Conservation (phyloP, 2,329 filamentous ascomycete species). For the Shiraia sp. region DNA sequence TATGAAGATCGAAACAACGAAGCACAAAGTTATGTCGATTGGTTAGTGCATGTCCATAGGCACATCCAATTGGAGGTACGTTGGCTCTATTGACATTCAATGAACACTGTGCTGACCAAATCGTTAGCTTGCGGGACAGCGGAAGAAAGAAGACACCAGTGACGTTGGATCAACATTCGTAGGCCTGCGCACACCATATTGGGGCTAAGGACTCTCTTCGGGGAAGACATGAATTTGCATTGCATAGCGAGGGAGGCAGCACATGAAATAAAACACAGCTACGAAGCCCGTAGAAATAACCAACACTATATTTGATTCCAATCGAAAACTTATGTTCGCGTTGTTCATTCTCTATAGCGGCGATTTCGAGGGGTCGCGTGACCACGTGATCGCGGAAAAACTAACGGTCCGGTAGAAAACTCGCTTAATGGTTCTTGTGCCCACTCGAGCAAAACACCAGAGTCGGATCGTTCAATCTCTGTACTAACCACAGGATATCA, state of each 20-base stretch:
- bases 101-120: slow-evolving; percentile 12
- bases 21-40: slow-evolving; percentile 97
- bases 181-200: slow-evolving; percentile 46
- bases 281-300: slow-evolving; percentile 9
- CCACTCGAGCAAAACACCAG: slow-evolving; percentile 12
- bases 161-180: slow-evolving; percentile 42
- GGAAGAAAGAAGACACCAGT: slow-evolving; percentile 67
- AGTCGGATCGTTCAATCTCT: slow-evolving; percentile 11
- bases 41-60: slow-evolving; percentile 93
- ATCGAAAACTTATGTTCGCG: slow-evolving; percentile 1
- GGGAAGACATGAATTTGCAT: slow-evolving; percentile 15
- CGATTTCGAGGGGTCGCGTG: too few relatives aligned
- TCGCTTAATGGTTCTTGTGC: slow-evolving; percentile 19
- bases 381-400: slow-evolving; percentile 11
- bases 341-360: not conserved
- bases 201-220: slow-evolving; percentile 30
- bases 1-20: slow-evolving; percentile 97
- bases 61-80: slow-evolving; percentile 81
- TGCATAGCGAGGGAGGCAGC: slow-evolving; percentile 31
- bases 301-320: not conserved
- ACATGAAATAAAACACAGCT: slow-evolving; percentile 6
- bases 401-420: slow-evolving; percentile 5
- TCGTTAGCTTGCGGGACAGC: slow-evolving; percentile 62
- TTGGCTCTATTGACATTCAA: slow-evolving; percentile 2
- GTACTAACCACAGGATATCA: slow-evolving; percentile 31